A percentile compares a stretch with the other conserved stretches of the same genome.
Conservation (phyloP, 2,329 filamentous ascomycete species). For the Fusarium veterinarium region DNA sequence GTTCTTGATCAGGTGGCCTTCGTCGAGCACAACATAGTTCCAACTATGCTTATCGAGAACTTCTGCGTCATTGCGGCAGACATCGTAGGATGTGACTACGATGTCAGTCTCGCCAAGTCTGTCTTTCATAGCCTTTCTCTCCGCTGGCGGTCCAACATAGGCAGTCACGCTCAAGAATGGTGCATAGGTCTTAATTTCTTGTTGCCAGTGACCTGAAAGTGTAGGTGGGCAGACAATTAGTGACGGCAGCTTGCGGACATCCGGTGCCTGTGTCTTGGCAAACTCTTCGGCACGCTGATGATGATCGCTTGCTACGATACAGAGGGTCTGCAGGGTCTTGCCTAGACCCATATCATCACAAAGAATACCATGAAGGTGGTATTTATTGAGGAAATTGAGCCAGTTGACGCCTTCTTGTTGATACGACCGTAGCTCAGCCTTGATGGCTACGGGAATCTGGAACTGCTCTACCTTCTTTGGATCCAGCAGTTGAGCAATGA, state of each 20-base stretch:
- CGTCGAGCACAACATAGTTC: constrained; percentile 98
- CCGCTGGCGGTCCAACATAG: constrained; percentile 88
- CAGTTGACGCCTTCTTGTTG: constrained; percentile 99
- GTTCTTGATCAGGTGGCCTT: constrained; percentile 99
- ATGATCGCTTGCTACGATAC: constrained; percentile 97
- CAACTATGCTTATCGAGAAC: constrained; percentile 84
- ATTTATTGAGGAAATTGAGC: constrained; percentile 97
- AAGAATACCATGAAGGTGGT: constrained; percentile 96
- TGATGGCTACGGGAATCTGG: constrained; percentile 93
- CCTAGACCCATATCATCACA: constrained; percentile 99
- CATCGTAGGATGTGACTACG: constrained; percentile 97
- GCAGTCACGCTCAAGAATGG: constrained; percentile 91
- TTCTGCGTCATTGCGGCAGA: constrained; percentile 95
- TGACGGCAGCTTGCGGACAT: constrained; percentile 84
- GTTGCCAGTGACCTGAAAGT: constrained; percentile 97
- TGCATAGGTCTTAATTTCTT: constrained; percentile 95
- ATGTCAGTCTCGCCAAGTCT: constrained; percentile 84
- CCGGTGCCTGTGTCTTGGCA: constrained; percentile 80
- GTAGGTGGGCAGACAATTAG: constrained; percentile 97
- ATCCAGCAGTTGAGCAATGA: constrained; percentile 95
- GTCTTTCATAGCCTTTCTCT: constrained; percentile 77
- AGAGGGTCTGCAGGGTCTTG: constrained; percentile 96
- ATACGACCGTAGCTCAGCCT: constrained; percentile 94
- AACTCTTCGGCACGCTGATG: constrained; percentile 93
- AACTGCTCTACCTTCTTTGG: constrained; percentile 97